A percentile compares a stretch with the other conserved stretches of the same genome.
Conservation (phyloP, 2,329 filamentous ascomycete species). For the Trichoderma polysporum region DNA sequence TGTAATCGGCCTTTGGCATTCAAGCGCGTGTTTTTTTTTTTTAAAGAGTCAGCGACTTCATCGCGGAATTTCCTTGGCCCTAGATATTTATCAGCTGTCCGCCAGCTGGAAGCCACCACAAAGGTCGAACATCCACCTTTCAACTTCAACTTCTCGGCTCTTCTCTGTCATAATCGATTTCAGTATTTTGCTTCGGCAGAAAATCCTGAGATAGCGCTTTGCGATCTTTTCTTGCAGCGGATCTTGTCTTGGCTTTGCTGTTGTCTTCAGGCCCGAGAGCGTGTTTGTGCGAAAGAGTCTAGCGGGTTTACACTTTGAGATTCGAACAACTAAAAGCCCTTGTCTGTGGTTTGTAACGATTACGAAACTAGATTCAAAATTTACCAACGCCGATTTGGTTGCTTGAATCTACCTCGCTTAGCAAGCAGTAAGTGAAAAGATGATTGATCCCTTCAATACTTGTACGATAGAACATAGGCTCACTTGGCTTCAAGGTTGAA, state of each 20-base stretch:
- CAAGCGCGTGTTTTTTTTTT: constrained; percentile 11
- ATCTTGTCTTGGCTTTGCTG: not conserved
- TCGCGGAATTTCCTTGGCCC: constrained; percentile 4
- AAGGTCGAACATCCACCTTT: not conserved
- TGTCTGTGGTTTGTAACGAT: not conserved
- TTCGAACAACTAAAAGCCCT: not conserved
- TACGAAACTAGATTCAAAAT: not conserved
- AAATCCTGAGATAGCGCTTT: not conserved
- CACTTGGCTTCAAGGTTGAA: not conserved
- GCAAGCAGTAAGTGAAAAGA: not conserved
- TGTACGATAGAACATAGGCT: not conserved
- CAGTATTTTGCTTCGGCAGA: not conserved
- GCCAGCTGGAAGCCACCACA: not conserved
- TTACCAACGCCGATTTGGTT: not conserved
- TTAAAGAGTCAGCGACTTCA: not conserved
- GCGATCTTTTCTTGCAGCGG: not conserved
- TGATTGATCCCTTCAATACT: too few relatives aligned
- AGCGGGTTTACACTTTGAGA: not conserved
- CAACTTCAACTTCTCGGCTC: not conserved
- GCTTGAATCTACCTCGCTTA: not conserved
- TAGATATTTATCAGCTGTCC: not conserved
- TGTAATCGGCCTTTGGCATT: not conserved
- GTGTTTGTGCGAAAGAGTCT: not conserved
- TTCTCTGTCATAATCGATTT: too few relatives aligned
- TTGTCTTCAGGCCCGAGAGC: not conserved